Percentiles rank a stretch among this genome's conserved stretches.
Evolutionary conservation across 164 flowering plant species (phyloP).

Genomic region (Magnolia sinica): DNA sequence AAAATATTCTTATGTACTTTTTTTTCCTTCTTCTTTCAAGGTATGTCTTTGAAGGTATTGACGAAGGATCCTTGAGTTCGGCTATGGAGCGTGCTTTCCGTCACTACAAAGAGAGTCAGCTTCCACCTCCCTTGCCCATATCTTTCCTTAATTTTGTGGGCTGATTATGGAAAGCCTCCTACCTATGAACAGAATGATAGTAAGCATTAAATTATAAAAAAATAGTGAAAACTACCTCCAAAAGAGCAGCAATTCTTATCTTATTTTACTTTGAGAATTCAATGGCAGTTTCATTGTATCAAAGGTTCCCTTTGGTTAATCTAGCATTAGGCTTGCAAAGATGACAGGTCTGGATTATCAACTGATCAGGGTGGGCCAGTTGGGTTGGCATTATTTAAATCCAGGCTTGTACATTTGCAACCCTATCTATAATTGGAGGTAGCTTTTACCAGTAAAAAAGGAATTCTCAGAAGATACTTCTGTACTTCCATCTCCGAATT

Average conservation of each 20-base stretch:
- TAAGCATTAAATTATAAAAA: neutral
- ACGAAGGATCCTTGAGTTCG: constrained; percentile 50
- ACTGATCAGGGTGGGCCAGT: too few species aligned
- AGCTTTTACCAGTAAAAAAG: neutral
- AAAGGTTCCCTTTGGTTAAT: neutral
- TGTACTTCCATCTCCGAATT: neutral
- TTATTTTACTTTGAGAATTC: neutral
- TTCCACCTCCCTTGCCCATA: neutral
- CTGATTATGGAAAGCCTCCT: neutral
- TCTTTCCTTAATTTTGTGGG: neutral
- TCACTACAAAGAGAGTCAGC: constrained; percentile 48
- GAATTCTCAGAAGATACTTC: neutral
- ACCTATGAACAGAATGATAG: neutral
- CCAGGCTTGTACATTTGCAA: neutral
- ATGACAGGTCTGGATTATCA: neutral
- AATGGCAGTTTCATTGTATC: neutral
- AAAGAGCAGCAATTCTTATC: neutral
- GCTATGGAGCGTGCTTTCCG: constrained; percentile 57
- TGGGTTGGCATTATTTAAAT: too few species aligned
- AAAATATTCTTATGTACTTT: neutral
- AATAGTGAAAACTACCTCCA: neutral
- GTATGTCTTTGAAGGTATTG: constrained; percentile 69
- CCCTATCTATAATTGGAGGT: too few species aligned
- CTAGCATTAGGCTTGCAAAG: too few species aligned
- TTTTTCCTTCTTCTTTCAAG: constrained; percentile 22